phyloP scores from a whole-genome alignment of 1,284 basidiomycete species.

The Sporisorium reilianum region DNA sequence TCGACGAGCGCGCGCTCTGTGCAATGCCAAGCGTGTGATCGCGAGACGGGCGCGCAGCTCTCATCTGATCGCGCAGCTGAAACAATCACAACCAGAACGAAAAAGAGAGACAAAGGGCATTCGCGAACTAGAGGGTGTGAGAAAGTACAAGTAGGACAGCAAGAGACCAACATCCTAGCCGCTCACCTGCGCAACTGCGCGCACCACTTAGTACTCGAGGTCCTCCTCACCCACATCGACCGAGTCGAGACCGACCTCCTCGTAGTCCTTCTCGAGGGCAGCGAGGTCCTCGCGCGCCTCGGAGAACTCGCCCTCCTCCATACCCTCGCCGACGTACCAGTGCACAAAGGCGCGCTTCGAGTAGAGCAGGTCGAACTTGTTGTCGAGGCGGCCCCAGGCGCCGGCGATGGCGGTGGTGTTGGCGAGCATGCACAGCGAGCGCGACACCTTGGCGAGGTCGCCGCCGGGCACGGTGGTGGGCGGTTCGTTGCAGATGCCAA shows the following conservation, averaged over 20 bases:
- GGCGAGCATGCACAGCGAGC: slow-evolving; percentile 97
- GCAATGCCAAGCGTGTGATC: no score
- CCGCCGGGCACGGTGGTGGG: slow-evolving; percentile 85
- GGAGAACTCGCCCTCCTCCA: slow-evolving; percentile 99
- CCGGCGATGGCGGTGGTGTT: slow-evolving; percentile 93
- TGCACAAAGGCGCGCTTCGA: slow-evolving; percentile 69
- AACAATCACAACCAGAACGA: no score
- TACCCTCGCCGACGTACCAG: slow-evolving; percentile 91
- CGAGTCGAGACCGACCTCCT: slow-evolving; percentile 84
- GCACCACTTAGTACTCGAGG: slow-evolving; percentile 61
- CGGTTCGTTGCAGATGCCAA: slow-evolving; percentile 95
- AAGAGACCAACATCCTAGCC: background rate
- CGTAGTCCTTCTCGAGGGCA: slow-evolving; percentile 84
- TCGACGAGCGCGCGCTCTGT: no score
- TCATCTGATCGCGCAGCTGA: no score
- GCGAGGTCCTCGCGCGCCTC: slow-evolving; percentile 97
- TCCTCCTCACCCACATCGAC: slow-evolving; percentile 82
- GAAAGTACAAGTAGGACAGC: background rate
- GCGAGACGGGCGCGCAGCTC: no score
- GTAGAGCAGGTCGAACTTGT: slow-evolving; percentile 95
- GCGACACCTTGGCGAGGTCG: slow-evolving; percentile 91
- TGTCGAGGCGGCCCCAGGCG: slow-evolving; percentile 95
- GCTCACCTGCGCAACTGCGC: background rate
- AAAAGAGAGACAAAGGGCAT: background rate
- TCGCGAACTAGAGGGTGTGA: background rate